These are phyloP conservation scores for Pseudopithomyces maydicus DNA, from an alignment of 2,329 filamentous ascomycete genomes.

Conservation along the genomic window DNA sequence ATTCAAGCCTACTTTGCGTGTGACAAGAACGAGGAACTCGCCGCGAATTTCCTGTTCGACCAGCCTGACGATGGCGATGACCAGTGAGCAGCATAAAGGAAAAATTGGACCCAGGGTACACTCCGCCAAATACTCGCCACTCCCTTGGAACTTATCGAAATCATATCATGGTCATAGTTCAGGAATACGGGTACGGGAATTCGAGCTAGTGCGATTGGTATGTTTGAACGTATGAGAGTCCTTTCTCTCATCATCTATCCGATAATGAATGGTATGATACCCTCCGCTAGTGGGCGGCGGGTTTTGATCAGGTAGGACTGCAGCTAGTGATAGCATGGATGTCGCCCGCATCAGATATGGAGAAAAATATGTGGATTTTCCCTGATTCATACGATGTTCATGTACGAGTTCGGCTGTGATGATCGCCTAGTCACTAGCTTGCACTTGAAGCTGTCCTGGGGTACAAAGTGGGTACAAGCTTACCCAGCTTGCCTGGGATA, in stretches of 20 bases:
- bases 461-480: too few species aligned
- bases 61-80: slow-evolving; percentile 85
- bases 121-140: neutral
- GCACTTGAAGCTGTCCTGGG: too few species aligned
- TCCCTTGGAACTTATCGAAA: neutral
- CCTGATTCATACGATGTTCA: neutral
- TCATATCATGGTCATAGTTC: slow-evolving; percentile 10
- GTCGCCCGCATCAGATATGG: neutral
- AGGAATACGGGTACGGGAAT: neutral
- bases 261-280: slow-evolving; percentile 22
- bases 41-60: slow-evolving; percentile 97
- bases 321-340: slow-evolving; percentile 12
- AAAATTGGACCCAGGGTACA: neutral
- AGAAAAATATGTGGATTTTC: neutral
- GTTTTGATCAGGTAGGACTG: slow-evolving; percentile 11
- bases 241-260: slow-evolving; percentile 8
- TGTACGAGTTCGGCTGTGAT: too few species aligned
- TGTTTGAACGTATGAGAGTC: slow-evolving; percentile 7
- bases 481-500: too few species aligned
- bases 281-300: slow-evolving; percentile 12
- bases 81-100: slow-evolving; percentile 24
- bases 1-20: slow-evolving; percentile 99
- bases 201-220: slow-evolving; percentile 5
- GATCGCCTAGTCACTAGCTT: too few species aligned
- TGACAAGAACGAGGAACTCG: slow-evolving; percentile 98